Conservation (phyloP, 805 yeast genomes). For the Metschnikowia bowlesiae region DNA sequence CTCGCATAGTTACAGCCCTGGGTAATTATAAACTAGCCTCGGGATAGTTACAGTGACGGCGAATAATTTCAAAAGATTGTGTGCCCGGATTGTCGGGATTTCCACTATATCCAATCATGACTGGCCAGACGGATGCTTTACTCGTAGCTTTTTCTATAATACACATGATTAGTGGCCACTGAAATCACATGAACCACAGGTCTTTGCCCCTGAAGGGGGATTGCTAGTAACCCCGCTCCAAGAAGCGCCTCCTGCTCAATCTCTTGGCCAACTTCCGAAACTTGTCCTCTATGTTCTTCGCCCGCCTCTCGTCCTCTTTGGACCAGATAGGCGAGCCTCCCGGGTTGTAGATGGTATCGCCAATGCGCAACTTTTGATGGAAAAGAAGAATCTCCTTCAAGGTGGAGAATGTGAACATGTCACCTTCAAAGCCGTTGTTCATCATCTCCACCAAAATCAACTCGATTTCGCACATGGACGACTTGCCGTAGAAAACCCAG, state of each 20-base stretch:
- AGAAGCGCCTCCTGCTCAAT: constrained; percentile 5
- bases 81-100: too few species aligned
- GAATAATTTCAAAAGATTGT: too few species aligned
- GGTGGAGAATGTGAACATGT: constrained; percentile 31
- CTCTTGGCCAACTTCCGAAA: constrained; percentile 9
- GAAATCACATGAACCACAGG: too few species aligned
- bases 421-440: constrained; percentile 39
- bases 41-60: too few species aligned
- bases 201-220: too few species aligned
- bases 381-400: constrained; percentile 32
- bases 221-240: neutral
- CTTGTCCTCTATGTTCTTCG: constrained; percentile 20
- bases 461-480: constrained; percentile 33
- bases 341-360: constrained; percentile 21
- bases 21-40: too few species aligned
- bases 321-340: constrained; percentile 33
- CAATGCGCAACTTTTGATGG: constrained; percentile 31
- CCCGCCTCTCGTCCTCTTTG: constrained; percentile 33
- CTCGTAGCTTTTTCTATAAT: too few species aligned
- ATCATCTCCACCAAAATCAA: constrained; percentile 34
- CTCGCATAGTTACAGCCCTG: too few species aligned
- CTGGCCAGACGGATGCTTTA: too few species aligned
- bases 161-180: too few species aligned
- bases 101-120: too few species aligned
- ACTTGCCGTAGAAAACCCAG: constrained; percentile 39